These are phyloP conservation scores for Crithidia mellificae DNA, from an alignment of 208 protist genomes.

Conservation along the genomic window DNA sequence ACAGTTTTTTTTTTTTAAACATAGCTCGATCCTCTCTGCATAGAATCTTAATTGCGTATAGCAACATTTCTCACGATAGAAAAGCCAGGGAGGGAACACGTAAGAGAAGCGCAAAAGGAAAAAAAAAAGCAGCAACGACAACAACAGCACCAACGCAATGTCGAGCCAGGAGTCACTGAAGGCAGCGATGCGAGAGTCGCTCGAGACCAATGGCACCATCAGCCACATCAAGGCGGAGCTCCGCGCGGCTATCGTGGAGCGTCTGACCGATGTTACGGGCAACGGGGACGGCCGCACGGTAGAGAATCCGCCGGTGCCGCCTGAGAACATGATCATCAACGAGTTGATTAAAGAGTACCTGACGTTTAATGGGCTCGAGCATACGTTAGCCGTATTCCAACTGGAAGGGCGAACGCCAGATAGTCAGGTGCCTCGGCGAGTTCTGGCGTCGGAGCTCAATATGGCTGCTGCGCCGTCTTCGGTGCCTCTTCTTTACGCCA, in stretches of 20 bases:
- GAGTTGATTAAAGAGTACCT: constrained; percentile 95
- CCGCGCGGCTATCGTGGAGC: constrained; percentile 86
- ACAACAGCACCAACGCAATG: too few species aligned
- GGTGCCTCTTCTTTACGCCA: constrained; percentile 78
- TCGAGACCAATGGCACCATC: constrained; percentile 86
- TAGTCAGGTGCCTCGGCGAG: constrained; percentile 57
- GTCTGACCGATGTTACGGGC: constrained; percentile 56
- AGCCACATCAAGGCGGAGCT: constrained; percentile 87
- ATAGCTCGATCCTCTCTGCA: too few species aligned
- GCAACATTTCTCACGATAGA: too few species aligned
- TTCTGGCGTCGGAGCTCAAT: constrained; percentile 78
- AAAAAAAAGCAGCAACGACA: too few species aligned
- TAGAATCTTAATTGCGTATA: too few species aligned
- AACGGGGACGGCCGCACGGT: constrained; percentile 16
- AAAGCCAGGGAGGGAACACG: too few species aligned
- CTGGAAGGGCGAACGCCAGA: constrained; percentile 65
- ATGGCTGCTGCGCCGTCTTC: constrained; percentile 67
- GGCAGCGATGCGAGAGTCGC: constrained; percentile 80
- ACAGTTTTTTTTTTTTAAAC: too few species aligned
- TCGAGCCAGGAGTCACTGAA: constrained; percentile 78
- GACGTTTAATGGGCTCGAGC: constrained; percentile 88
- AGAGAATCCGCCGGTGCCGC: constrained; percentile 59
- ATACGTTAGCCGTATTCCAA: constrained; percentile 88
- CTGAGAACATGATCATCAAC: constrained; percentile 93
- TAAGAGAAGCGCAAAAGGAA: too few species aligned